Evolutionary conservation across 306 rosid species (phyloP).

Genomic region (Glycyrrhiza uralensis): DNA sequence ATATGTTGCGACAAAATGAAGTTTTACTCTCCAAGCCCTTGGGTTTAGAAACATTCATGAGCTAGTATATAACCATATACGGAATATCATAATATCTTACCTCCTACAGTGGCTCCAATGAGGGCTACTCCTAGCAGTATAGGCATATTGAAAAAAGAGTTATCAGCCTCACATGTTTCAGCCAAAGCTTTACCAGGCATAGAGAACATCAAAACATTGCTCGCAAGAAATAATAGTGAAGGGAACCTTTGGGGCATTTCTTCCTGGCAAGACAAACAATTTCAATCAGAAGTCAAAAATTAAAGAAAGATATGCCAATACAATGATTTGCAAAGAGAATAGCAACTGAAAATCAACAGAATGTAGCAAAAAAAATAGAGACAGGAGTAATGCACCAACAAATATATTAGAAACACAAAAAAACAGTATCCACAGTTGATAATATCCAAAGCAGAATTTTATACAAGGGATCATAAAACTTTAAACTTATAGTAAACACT

Average conservation of each 20-base stretch:
- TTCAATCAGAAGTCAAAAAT: constrained; percentile 10
- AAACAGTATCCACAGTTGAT: not conserved
- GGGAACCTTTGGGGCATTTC: constrained; percentile 40
- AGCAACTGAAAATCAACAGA: not conserved
- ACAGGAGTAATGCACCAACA: not conserved
- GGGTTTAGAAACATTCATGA: not conserved
- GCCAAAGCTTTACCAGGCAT: constrained; percentile 74
- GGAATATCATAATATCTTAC: constrained; percentile 44
- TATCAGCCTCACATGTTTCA: constrained; percentile 80
- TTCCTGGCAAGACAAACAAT: constrained; percentile 44
- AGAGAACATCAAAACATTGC: constrained; percentile 60
- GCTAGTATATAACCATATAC: not conserved
- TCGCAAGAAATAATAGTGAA: constrained; percentile 42
- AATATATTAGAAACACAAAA: not conserved
- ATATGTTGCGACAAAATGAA: not conserved
- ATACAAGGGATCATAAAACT: not conserved
- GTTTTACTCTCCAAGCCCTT: not conserved
- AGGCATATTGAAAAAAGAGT: constrained; percentile 77
- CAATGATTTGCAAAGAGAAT: not conserved
- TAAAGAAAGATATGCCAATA: not conserved
- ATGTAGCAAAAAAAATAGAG: not conserved
- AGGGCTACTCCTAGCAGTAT: constrained; percentile 79
- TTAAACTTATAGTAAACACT: not conserved
- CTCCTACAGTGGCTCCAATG: constrained; percentile 97
- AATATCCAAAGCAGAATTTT: not conserved